These are phyloP conservation scores for Lactarius indigo DNA, from an alignment of 768 basidiomycete genomes.

Conservation along the genomic window DNA sequence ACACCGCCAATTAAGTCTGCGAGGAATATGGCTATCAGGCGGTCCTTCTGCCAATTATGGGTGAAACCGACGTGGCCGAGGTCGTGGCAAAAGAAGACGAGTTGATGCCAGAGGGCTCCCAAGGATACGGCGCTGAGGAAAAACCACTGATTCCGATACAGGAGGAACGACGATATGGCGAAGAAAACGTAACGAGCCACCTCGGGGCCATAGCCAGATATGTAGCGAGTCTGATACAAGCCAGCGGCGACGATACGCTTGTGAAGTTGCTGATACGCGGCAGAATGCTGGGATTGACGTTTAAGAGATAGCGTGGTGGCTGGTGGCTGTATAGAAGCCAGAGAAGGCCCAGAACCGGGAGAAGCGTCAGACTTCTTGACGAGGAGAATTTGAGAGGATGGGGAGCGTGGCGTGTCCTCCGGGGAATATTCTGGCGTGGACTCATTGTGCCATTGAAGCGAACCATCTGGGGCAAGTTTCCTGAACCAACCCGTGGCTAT, in stretches of 20 bases:
- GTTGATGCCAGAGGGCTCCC: slow-evolving; percentile 92
- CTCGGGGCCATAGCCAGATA: slow-evolving; percentile 89
- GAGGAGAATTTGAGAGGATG: slow-evolving; percentile 58
- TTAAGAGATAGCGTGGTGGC: slow-evolving; percentile 53
- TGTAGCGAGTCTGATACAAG: slow-evolving; percentile 78
- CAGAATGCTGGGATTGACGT: slow-evolving; percentile 62
- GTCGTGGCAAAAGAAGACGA: slow-evolving; percentile 91
- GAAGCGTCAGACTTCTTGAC: slow-evolving; percentile 39
- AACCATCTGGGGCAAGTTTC: slow-evolving; percentile 43
- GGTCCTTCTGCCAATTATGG: slow-evolving; percentile 78
- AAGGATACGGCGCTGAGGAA: slow-evolving; percentile 74
- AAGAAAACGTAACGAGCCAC: slow-evolving; percentile 73
- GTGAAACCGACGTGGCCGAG: slow-evolving; percentile 94
- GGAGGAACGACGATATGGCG: slow-evolving; percentile 51
- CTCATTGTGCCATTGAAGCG: slow-evolving; percentile 18
- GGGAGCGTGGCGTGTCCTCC: slow-evolving; percentile 26
- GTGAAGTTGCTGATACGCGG: slow-evolving; percentile 79
- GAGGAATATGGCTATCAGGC: slow-evolving; percentile 71
- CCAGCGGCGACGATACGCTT: slow-evolving; percentile 70
- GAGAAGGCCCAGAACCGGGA: slow-evolving; percentile 39
- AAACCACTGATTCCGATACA: slow-evolving; percentile 64
- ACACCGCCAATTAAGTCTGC: slow-evolving; percentile 90
- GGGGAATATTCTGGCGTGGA: slow-evolving; percentile 27
- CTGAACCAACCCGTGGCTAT: slow-evolving; percentile 82
- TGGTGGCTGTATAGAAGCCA: slow-evolving; percentile 46